Conservation (phyloP, 2,329 filamentous ascomycete species). For the Nakataea oryzae region DNA sequence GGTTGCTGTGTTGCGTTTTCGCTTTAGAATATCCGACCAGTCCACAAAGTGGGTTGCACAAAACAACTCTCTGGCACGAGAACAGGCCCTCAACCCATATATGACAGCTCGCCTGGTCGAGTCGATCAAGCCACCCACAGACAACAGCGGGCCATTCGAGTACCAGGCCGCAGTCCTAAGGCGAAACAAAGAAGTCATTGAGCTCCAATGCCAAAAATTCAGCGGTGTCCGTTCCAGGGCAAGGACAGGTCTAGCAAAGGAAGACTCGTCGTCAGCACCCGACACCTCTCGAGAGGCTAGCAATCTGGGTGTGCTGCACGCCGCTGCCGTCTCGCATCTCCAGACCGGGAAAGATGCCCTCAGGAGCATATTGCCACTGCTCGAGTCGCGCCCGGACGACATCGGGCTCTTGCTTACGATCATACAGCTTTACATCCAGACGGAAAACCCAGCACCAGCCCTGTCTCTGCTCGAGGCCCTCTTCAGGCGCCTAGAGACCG, state of each 20-base stretch:
- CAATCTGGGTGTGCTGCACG: slow-evolving; percentile 42
- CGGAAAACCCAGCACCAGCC: slow-evolving; percentile 62
- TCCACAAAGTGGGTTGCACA: slow-evolving; percentile 57
- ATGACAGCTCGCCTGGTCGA: slow-evolving; percentile 52
- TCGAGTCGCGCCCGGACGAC: slow-evolving; percentile 68
- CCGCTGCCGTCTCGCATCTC: slow-evolving; percentile 61
- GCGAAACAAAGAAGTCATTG: slow-evolving; percentile 54
- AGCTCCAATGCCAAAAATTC: slow-evolving; percentile 58
- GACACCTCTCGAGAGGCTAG: slow-evolving; percentile 22
- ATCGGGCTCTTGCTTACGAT: slow-evolving; percentile 71
- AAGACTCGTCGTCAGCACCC: slow-evolving; percentile 15
- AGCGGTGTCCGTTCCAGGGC: slow-evolving; percentile 45
- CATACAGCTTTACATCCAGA: slow-evolving; percentile 69
- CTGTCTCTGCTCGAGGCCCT: slow-evolving; percentile 67
- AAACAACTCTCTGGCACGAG: slow-evolving; percentile 45
- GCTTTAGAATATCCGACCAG: slow-evolving; percentile 49
- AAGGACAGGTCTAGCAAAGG: slow-evolving; percentile 25
- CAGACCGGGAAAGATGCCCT: slow-evolving; percentile 56
- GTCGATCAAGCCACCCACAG: slow-evolving; percentile 37
- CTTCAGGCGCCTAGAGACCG: slow-evolving; percentile 59
- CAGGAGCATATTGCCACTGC: slow-evolving; percentile 55
- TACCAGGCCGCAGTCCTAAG: slow-evolving; percentile 54
- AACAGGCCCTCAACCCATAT: slow-evolving; percentile 50
- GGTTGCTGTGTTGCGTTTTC: neutral
- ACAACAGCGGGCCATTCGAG: slow-evolving; percentile 56